A percentile compares a stretch with the other conserved stretches of the same genome.
These are phyloP conservation scores for Litsea cubeba DNA, from an alignment of 164 flowering plant genomes.

Conservation along the genomic window DNA sequence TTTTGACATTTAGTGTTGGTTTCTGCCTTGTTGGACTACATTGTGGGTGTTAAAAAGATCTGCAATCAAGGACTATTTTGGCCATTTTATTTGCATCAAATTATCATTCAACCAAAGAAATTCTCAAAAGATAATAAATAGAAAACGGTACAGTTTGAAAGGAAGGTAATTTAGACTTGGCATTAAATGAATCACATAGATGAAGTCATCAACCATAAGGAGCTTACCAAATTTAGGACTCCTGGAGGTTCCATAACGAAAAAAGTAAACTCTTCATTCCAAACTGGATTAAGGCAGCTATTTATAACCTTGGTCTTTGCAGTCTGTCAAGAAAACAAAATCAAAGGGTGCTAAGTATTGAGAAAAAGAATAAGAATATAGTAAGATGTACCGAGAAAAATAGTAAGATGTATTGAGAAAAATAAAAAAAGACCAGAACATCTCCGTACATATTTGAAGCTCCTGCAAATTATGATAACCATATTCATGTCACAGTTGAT, in stretches of 20 bases:
- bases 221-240: slow-evolving; percentile 51
- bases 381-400: neutral
- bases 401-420: neutral
- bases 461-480: no score
- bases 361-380: neutral
- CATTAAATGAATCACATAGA: neutral
- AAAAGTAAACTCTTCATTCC: slow-evolving; percentile 83
- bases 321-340: slow-evolving; percentile 32
- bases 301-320: slow-evolving; percentile 79
- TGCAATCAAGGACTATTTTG: no score
- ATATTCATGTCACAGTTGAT: no score
- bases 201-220: neutral
- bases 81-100: no score
- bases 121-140: no score
- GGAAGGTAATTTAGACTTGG: neutral
- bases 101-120: no score
- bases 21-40: no score
- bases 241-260: slow-evolving; percentile 46
- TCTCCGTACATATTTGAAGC: no score
- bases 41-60: no score
- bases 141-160: no score
- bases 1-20: no score
- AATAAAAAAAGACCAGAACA: no score
- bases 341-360: slow-evolving; percentile 2
- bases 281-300: slow-evolving; percentile 51